Evolutionary conservation across 2,329 filamentous ascomycete genomes (phyloP).

Genomic region (Hypoxylon sp.): DNA sequence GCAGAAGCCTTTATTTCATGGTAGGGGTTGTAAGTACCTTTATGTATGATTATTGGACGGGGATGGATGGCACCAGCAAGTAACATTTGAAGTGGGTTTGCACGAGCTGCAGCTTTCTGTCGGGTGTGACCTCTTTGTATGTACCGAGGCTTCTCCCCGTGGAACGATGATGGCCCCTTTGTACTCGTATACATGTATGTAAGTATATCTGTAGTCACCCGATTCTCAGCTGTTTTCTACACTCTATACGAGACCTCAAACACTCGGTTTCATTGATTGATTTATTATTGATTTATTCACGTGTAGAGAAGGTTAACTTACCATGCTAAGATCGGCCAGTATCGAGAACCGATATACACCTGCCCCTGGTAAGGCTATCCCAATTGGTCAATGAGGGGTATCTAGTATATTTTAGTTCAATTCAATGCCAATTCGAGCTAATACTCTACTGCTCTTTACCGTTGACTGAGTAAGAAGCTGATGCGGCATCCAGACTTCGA

Average conservation of each 20-base stretch:
- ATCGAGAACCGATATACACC: not conserved
- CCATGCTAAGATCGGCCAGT: not conserved
- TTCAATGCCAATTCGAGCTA: not conserved
- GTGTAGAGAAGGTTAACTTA: not conserved
- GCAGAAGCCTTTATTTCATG: not conserved
- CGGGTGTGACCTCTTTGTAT: not conserved
- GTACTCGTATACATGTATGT: not conserved
- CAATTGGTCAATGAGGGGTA: not conserved
- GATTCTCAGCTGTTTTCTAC: constrained; percentile 14
- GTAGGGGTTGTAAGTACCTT: not conserved
- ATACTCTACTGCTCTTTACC: not conserved
- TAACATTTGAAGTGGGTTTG: too few species aligned
- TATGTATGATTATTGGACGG: not conserved
- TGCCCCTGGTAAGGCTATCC: not conserved
- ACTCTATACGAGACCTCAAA: too few species aligned
- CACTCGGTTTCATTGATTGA: too few species aligned
- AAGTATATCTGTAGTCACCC: not conserved
- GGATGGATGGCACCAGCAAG: not conserved
- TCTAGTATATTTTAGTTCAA: not conserved
- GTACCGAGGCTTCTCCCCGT: constrained; percentile 14
- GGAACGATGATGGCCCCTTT: constrained; percentile 10
- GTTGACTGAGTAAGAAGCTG: not conserved
- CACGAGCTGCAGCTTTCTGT: constrained; percentile 2
- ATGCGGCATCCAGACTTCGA: not conserved
- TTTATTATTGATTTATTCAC: not conserved